Conservation (phyloP, 495 filamentous ascomycete genomes). For the Sordaria brevicollis region DNA sequence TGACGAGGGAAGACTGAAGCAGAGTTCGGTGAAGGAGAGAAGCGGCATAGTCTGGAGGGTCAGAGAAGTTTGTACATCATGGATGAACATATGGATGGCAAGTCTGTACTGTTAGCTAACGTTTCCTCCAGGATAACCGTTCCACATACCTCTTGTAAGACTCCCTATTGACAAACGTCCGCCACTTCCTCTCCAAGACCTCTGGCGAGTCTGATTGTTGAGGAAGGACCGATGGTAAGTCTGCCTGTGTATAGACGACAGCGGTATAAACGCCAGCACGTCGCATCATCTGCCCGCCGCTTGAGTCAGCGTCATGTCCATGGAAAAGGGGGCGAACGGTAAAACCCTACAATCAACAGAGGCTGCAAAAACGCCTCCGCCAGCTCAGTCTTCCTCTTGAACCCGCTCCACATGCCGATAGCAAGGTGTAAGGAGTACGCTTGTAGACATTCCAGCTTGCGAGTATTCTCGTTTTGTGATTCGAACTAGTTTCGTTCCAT, state of each 20-base stretch:
- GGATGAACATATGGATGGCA: conserved; percentile 39
- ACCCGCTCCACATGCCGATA: conserved; percentile 51
- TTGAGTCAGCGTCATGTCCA: neutral
- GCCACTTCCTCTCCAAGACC: conserved; percentile 42
- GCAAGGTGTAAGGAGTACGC: conserved; percentile 38
- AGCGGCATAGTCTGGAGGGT: conserved; percentile 38
- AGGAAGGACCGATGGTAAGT: conserved; percentile 10
- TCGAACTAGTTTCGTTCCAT: conserved; percentile 27
- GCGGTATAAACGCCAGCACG: conserved; percentile 19
- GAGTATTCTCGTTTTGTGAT: conserved; percentile 41
- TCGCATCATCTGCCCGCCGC: conserved; percentile 21
- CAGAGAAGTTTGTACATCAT: conserved; percentile 44
- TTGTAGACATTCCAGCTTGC: conserved; percentile 42
- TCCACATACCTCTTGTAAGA: conserved; percentile 20
- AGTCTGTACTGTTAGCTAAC: conserved; percentile 23
- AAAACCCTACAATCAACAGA: conserved; percentile 26
- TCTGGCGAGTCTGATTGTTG: conserved; percentile 27
- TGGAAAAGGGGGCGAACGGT: neutral
- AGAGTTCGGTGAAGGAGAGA: conserved; percentile 48
- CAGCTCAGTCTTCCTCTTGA: conserved; percentile 50
- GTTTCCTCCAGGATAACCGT: neutral
- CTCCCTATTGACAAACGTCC: conserved; percentile 29
- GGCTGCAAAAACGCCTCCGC: conserved; percentile 46
- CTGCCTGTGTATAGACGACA: neutral
- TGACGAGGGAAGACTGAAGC: conserved; percentile 40